Percentiles rank a stretch among this genome's conserved stretches.
phyloP scores from a whole-genome alignment of 2,329 filamentous ascomycete species.

The Cercospora berteroae region DNA sequence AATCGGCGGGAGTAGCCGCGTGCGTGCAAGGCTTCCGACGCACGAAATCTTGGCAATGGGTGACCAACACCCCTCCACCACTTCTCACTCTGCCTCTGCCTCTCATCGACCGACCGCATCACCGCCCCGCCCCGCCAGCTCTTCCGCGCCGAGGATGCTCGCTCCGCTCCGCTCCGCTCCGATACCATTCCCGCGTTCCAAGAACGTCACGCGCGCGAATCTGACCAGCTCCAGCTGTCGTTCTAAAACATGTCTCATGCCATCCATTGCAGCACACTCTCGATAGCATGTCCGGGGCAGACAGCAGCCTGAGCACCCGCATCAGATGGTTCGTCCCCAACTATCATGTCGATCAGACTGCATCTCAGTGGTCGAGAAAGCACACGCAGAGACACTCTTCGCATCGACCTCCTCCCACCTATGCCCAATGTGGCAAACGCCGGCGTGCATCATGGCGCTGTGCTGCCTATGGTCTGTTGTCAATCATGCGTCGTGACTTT shows the following conservation, averaged over 20 bases:
- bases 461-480: neutral
- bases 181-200: neutral
- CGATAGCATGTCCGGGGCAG: neutral
- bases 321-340: slow-evolving; percentile 2
- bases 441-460: neutral
- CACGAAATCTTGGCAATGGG: slow-evolving; percentile 5
- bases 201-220: neutral
- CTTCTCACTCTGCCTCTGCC: neutral
- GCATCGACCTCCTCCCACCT: neutral
- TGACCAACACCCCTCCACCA: neutral
- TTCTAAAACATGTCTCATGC: slow-evolving; percentile 11
- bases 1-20: neutral
- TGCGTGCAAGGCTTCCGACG: neutral
- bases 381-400: slow-evolving; percentile 9
- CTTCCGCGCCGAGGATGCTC: neutral
- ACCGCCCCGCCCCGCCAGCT: neutral
- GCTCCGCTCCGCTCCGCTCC: neutral
- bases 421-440: neutral
- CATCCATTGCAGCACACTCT: neutral
- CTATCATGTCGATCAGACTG: neutral
- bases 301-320: neutral
- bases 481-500: neutral
- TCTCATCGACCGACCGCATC: neutral
- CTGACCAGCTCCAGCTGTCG: neutral
- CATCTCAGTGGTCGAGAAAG: neutral